phyloP scores from a whole-genome alignment of 176 grass and related monocot genomes.

The Tuctoria greenei region DNA sequence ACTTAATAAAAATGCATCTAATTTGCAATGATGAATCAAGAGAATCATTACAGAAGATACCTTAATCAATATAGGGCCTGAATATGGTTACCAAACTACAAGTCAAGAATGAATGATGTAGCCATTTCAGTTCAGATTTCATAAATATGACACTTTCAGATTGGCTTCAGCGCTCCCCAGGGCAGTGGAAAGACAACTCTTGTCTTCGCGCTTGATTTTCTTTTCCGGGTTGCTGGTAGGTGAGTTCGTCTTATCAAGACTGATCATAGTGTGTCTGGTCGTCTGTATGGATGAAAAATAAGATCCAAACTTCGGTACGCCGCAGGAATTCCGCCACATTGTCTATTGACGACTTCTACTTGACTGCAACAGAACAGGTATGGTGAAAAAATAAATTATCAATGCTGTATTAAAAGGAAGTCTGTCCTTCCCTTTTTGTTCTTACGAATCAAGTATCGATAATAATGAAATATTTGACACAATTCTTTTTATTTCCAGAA shows the following conservation, averaged over 20 bases:
- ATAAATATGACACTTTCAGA: slow-evolving; percentile 58
- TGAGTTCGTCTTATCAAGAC: slow-evolving; percentile 47
- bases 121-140: slow-evolving; percentile 11
- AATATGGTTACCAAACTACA: background rate
- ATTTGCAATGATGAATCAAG: slow-evolving; percentile 3
- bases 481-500: slow-evolving; percentile 51
- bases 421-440: background rate
- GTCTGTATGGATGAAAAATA: slow-evolving; percentile 18
- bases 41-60: background rate
- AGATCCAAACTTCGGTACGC: slow-evolving; percentile 1
- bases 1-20: background rate
- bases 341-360: slow-evolving; percentile 98
- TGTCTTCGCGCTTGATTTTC: slow-evolving; percentile 86
- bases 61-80: background rate
- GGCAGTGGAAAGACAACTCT: slow-evolving; percentile 97
- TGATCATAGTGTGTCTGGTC: slow-evolving; percentile 28
- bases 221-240: slow-evolving; percentile 72
- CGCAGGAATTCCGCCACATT: slow-evolving; percentile 68
- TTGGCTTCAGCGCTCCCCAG: slow-evolving; percentile 94
- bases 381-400: slow-evolving; percentile 10
- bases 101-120: slow-evolving; percentile 4
- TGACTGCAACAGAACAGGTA: slow-evolving; percentile 87
- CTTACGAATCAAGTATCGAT: background rate
- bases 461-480: slow-evolving; percentile 24
- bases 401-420: background rate